A percentile compares a stretch with the other conserved stretches of the same genome.
phyloP scores from a whole-genome alignment of 2,329 filamentous ascomycete genomes.

The Penicillium sumatraense region DNA sequence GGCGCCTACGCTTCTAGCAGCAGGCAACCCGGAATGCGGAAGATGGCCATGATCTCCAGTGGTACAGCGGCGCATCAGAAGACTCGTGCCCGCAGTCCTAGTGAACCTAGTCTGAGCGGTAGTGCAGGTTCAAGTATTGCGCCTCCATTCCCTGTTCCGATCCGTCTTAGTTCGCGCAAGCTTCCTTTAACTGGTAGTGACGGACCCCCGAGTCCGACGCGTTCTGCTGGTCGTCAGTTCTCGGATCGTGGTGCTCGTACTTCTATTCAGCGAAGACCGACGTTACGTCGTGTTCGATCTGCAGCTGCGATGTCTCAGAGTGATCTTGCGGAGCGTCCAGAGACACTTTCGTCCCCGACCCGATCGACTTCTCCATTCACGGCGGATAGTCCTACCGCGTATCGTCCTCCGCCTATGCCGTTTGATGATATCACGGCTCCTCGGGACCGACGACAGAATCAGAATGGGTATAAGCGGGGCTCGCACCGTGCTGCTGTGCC shows the following conservation, averaged over 20 bases:
- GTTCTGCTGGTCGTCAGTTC: conserved; percentile 60
- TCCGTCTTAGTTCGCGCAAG: conserved; percentile 82
- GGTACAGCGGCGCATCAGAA: conserved; percentile 72
- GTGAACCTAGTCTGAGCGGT: conserved; percentile 48
- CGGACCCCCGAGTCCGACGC: conserved; percentile 76
- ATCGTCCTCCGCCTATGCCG: conserved; percentile 70
- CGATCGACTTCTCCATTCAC: conserved; percentile 70
- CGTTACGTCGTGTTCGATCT: conserved; percentile 82
- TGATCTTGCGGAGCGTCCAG: conserved; percentile 50
- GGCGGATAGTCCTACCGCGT: conserved; percentile 64
- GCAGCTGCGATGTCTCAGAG: conserved; percentile 70
- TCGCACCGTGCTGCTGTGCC: conserved; percentile 27
- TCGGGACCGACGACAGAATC: conserved; percentile 36
- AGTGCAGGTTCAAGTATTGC: conserved; percentile 40
- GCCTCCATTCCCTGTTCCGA: conserved; percentile 92
- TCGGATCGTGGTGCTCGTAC: conserved; percentile 59
- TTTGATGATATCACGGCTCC: conserved; percentile 69
- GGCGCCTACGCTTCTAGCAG: conserved; percentile 35
- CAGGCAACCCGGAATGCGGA: conserved; percentile 70
- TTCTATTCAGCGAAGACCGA: conserved; percentile 61
- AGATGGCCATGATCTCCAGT: conserved; percentile 78
- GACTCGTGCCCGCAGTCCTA: conserved; percentile 60
- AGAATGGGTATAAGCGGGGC: conserved; percentile 25
- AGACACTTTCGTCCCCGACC: conserved; percentile 55
- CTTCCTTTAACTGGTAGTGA: conserved; percentile 72